These are phyloP conservation scores for Clonostachys rhizophaga DNA, from an alignment of 2,329 filamentous ascomycete species.

Conservation along the genomic window DNA sequence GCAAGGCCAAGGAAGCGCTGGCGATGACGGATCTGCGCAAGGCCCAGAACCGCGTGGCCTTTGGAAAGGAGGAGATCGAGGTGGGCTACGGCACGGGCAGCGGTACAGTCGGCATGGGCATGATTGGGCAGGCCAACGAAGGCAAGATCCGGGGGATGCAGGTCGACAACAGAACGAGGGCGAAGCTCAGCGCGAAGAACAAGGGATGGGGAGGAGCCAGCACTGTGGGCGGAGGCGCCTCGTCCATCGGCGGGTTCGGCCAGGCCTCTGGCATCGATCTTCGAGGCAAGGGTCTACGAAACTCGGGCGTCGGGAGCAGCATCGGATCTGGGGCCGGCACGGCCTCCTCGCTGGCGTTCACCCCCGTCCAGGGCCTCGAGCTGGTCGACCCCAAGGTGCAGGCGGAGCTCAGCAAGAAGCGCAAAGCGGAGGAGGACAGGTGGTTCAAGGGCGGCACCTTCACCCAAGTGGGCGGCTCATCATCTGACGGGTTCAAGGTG, in stretches of 20 bases:
- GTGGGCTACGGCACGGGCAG: conserved; percentile 87
- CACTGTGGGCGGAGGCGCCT: conserved; percentile 62
- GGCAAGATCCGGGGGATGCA: conserved; percentile 86
- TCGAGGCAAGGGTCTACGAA: conserved; percentile 72
- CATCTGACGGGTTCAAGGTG: conserved; percentile 71
- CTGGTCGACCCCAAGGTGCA: conserved; percentile 90
- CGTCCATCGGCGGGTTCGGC: conserved; percentile 76
- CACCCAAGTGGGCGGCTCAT: conserved; percentile 67
- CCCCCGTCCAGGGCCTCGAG: conserved; percentile 89
- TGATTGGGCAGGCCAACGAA: conserved; percentile 87
- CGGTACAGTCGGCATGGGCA: conserved; percentile 81
- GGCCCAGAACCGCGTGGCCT: conserved; percentile 92
- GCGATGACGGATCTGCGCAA: conserved; percentile 97
- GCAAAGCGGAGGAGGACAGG: conserved; percentile 88
- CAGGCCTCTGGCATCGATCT: conserved; percentile 64
- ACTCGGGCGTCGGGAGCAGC: conserved; percentile 74
- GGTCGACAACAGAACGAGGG: conserved; percentile 88
- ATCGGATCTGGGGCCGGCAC: conserved; percentile 61
- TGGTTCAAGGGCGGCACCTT: conserved; percentile 99
- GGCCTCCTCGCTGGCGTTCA: conserved; percentile 85
- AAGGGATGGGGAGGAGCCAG: conserved; percentile 86
- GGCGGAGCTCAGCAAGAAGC: conserved; percentile 82
- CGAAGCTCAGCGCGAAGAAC: conserved; percentile 91
- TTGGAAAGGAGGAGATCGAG: conserved; percentile 93
- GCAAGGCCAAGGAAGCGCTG: conserved; percentile 93